Conservation (phyloP, 306 rosid species). For the Acacia acuminata region DNA sequence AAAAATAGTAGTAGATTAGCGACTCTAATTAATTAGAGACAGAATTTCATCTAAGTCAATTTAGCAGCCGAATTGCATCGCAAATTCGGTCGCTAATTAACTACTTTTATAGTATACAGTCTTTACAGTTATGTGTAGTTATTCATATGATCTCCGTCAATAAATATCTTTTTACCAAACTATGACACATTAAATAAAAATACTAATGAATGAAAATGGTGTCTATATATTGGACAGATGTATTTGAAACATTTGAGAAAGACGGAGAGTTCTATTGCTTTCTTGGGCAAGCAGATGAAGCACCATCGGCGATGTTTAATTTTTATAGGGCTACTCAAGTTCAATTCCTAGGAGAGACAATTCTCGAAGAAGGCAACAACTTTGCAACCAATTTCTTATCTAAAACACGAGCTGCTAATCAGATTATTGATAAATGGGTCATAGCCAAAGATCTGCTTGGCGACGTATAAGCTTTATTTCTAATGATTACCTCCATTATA, state of each 20-base stretch:
- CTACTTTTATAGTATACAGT: too few relatives aligned
- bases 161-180: too few relatives aligned
- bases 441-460: not conserved
- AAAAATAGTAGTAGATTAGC: too few relatives aligned
- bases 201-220: not conserved
- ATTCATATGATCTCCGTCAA: too few relatives aligned
- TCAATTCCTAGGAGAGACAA: not conserved
- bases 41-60: too few relatives aligned
- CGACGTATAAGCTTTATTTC: not conserved
- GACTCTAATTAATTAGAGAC: too few relatives aligned
- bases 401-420: not conserved
- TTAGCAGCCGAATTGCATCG: too few relatives aligned
- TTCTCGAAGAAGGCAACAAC: not conserved
- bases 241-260: not conserved
- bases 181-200: not conserved
- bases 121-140: too few relatives aligned
- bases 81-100: too few relatives aligned
- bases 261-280: not conserved
- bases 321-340: not conserved
- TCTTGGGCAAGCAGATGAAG: not conserved
- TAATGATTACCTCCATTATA: too few relatives aligned
- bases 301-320: not conserved
- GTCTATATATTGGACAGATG: not conserved
- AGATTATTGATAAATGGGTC: not conserved
- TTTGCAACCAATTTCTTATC: not conserved